These are phyloP conservation scores for Suillus alpinus DNA, from an alignment of 768 basidiomycete genomes.

Conservation along the genomic window DNA sequence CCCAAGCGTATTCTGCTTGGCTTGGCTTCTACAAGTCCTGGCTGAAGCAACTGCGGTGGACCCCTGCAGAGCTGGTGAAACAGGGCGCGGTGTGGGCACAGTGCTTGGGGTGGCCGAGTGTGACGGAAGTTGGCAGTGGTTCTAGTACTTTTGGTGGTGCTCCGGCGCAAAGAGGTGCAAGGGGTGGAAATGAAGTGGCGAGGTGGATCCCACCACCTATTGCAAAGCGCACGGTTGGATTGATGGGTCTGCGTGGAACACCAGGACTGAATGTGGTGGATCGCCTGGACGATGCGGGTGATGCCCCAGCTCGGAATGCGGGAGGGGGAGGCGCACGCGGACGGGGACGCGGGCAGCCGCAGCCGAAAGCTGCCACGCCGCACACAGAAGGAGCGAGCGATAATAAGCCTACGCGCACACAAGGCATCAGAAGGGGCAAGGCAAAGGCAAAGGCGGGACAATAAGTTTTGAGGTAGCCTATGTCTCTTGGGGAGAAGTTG, in stretches of 20 bases:
- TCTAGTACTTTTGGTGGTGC: neutral
- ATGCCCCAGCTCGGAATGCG: neutral
- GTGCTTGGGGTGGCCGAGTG: neutral
- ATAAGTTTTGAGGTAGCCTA: neutral
- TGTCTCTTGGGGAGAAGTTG: neutral
- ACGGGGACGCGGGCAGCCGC: neutral
- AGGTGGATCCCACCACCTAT: slow-evolving; percentile 29
- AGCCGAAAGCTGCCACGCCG: neutral
- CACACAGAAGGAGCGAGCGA: neutral
- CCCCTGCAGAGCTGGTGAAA: slow-evolving; percentile 37
- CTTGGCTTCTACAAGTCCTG: slow-evolving; percentile 55
- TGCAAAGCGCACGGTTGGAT: slow-evolving; percentile 42
- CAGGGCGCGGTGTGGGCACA: slow-evolving; percentile 19
- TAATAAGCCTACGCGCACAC: neutral
- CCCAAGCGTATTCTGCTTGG: slow-evolving; percentile 51
- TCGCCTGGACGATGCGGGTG: neutral
- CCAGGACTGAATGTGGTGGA: slow-evolving; percentile 5
- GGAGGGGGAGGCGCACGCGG: neutral
- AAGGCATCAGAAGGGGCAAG: neutral
- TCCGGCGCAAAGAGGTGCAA: neutral
- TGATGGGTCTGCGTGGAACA: slow-evolving; percentile 44
- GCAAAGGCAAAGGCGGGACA: neutral
- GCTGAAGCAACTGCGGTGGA: slow-evolving; percentile 37
- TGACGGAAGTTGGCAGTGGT: neutral
- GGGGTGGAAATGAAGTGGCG: neutral